phyloP scores from a whole-genome alignment of 805 yeast genomes.

The Teunomyces gatunensis region DNA sequence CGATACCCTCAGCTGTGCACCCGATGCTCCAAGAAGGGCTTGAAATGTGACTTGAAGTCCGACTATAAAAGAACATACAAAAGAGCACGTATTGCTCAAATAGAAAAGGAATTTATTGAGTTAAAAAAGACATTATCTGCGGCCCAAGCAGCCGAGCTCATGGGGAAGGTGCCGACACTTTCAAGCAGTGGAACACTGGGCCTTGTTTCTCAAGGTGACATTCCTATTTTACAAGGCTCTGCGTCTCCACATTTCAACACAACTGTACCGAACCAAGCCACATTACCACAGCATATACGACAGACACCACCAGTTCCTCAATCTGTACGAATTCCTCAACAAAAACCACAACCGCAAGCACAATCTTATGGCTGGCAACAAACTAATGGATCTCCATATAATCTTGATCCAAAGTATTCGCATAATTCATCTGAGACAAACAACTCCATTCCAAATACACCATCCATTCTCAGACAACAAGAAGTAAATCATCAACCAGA shows the following conservation, averaged over 20 bases:
- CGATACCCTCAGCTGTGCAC: conserved; percentile 77
- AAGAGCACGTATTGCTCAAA: conserved; percentile 77
- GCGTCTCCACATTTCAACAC: not conserved
- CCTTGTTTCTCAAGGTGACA: not conserved
- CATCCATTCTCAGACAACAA: conserved; percentile 17
- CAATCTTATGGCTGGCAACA: not conserved
- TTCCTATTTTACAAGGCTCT: not conserved
- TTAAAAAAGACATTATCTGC: conserved; percentile 52
- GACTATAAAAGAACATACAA: conserved; percentile 89
- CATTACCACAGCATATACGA: not conserved
- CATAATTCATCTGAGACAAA: conserved; percentile 20
- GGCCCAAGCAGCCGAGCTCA: conserved; percentile 31
- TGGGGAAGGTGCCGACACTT: conserved; percentile 24
- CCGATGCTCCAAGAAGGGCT: conserved; percentile 69
- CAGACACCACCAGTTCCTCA: not conserved
- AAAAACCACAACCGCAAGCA: not conserved
- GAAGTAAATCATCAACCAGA: conserved; percentile 1
- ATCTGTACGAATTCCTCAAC: not conserved
- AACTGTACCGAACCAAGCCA: not conserved
- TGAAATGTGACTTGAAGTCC: conserved; percentile 69
- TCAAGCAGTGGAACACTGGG: not conserved
- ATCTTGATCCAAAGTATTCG: conserved; percentile 5
- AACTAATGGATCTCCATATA: not conserved
- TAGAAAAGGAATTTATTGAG: conserved; percentile 77
- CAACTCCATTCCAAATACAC: conserved; percentile 28